These are phyloP conservation scores for Pseudogymnoascus verrucosus DNA, from an alignment of 2,329 filamentous ascomycete genomes.

Conservation along the genomic window DNA sequence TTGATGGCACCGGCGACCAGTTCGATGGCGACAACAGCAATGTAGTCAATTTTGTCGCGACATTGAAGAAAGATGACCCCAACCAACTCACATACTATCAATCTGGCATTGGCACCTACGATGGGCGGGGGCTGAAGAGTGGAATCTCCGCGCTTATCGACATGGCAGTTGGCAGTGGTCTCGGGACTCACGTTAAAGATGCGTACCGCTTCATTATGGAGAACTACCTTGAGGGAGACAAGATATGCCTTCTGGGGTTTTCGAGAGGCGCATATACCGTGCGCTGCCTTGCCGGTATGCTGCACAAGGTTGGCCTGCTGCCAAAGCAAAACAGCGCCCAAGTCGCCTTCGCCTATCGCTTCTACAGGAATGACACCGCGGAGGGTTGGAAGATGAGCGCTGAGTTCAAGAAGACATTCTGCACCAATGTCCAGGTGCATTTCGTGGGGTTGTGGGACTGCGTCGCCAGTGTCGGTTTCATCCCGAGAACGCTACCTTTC, in stretches of 20 bases:
- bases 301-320: slow-evolving; percentile 35
- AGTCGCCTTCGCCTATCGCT: slow-evolving; percentile 36
- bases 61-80: slow-evolving; percentile 35
- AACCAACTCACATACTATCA: slow-evolving; percentile 36
- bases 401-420: slow-evolving; percentile 39
- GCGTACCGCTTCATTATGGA: slow-evolving; percentile 40
- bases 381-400: slow-evolving; percentile 34
- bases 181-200: slow-evolving; percentile 35
- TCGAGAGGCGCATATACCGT: slow-evolving; percentile 43
- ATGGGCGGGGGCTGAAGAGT: slow-evolving; percentile 31
- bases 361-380: slow-evolving; percentile 34
- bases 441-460: slow-evolving; percentile 37
- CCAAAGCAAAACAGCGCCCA: slow-evolving; percentile 57
- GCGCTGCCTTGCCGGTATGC: slow-evolving; percentile 38
- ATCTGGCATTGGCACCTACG: slow-evolving; percentile 39
- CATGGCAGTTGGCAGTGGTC: slow-evolving; percentile 36
- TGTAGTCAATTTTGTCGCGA: slow-evolving; percentile 36
- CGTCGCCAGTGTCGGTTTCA: slow-evolving; percentile 35
- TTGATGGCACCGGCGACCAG: slow-evolving; percentile 38
- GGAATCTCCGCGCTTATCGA: slow-evolving; percentile 34
- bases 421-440: slow-evolving; percentile 34
- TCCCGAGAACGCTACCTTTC: slow-evolving; percentile 32
- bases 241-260: slow-evolving; percentile 42
- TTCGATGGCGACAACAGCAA: slow-evolving; percentile 37
- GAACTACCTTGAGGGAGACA: slow-evolving; percentile 39